Evolutionary conservation across 176 grass and related monocot genomes (phyloP).

Genomic region (Urochloa ruziziensis): DNA sequence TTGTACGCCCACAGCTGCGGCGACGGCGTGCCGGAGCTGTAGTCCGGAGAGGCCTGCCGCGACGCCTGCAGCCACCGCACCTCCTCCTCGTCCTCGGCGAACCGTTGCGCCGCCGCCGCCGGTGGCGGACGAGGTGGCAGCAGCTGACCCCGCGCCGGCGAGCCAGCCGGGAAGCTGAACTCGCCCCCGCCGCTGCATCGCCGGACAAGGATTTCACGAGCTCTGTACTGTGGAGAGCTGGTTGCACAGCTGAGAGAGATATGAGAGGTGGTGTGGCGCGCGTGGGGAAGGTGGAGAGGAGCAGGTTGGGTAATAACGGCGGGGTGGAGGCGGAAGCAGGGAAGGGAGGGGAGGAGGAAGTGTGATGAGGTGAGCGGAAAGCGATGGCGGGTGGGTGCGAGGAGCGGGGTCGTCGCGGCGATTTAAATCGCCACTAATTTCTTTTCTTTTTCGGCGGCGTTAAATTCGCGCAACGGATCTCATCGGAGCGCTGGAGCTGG

Average conservation of each 20-base stretch:
- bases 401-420: neutral
- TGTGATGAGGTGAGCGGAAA: slow-evolving; percentile 9
- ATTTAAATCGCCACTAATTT: neutral
- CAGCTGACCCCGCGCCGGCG: neutral
- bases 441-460: neutral
- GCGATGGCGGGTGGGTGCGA: neutral
- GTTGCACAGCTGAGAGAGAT: too few species aligned
- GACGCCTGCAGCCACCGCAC: slow-evolving; percentile 42
- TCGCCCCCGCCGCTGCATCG: slow-evolving; percentile 33
- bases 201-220: too few species aligned
- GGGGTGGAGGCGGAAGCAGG: neutral
- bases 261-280: too few species aligned
- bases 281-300: neutral
- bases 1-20: slow-evolving; percentile 45
- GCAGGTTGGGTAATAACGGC: slow-evolving; percentile 12
- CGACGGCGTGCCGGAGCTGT: slow-evolving; percentile 34
- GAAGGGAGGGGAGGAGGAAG: too few species aligned
- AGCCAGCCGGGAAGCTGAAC: slow-evolving; percentile 42
- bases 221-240: too few species aligned
- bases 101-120: neutral
- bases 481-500: neutral
- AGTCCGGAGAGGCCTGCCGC: slow-evolving; percentile 24
- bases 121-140: neutral
- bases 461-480: neutral
- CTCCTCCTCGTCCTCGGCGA: slow-evolving; percentile 28